Conservation (phyloP, 139 green algal species). For the Picochlorum sp. region DNA sequence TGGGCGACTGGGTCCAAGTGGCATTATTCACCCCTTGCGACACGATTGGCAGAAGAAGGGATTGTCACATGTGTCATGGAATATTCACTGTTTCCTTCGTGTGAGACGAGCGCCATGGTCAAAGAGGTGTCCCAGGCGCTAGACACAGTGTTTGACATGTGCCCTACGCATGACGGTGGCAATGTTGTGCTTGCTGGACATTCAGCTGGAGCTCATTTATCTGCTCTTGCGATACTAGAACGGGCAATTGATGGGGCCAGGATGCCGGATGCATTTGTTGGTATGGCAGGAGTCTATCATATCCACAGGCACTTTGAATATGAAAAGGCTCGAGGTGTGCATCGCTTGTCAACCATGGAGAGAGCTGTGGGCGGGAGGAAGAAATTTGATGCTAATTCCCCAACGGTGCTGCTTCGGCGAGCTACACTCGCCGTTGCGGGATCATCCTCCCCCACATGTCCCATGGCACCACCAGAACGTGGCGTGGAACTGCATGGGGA, state of each 20-base stretch:
- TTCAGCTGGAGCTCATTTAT: constrained; percentile 65
- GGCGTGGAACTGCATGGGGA: constrained; percentile 21
- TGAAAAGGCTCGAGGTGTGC: constrained; percentile 52
- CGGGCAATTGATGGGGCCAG: constrained; percentile 14
- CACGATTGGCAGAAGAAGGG: constrained; percentile 47
- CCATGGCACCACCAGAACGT: not conserved
- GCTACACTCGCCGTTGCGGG: not conserved
- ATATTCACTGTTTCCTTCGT: constrained; percentile 16
- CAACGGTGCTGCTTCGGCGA: constrained; percentile 46
- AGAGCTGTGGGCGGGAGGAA: constrained; percentile 54
- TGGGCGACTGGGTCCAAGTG: constrained; percentile 58
- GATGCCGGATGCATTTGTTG: constrained; percentile 39
- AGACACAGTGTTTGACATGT: constrained; percentile 44
- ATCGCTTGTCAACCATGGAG: constrained; percentile 75
- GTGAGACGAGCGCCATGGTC: constrained; percentile 42
- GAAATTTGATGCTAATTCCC: constrained; percentile 56
- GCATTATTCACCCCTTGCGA: constrained; percentile 63
- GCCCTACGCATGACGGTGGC: constrained; percentile 25
- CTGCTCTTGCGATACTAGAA: constrained; percentile 54
- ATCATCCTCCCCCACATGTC: not conserved
- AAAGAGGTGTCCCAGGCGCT: constrained; percentile 53
- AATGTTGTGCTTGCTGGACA: constrained; percentile 56
- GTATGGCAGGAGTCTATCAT: constrained; percentile 66
- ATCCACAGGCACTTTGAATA: constrained; percentile 76
- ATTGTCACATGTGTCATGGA: constrained; percentile 40